phyloP scores from a whole-genome alignment of 2,329 filamentous ascomycete species.

The Esteya vermicola region DNA sequence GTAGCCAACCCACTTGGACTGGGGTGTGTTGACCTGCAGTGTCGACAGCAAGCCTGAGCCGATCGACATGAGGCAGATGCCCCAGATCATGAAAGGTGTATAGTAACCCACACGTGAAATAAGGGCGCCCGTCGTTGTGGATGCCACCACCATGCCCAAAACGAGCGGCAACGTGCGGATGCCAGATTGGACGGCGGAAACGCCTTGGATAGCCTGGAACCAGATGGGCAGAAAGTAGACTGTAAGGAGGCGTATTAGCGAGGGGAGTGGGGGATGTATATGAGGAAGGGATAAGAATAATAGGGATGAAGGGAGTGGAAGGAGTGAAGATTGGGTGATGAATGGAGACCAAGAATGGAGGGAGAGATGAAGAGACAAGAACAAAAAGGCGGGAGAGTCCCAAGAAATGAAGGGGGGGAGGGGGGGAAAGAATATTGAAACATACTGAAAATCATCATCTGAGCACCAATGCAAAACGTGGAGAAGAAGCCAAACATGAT shows the following conservation, averaged over 20 bases:
- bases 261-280: too few species aligned
- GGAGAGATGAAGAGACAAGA: not conserved
- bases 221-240: conserved; percentile 19
- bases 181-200: conserved; percentile 38
- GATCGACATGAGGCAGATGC: conserved; percentile 32
- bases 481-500: conserved; percentile 32
- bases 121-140: conserved; percentile 29
- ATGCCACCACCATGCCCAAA: conserved; percentile 38
- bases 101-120: conserved; percentile 46
- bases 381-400: too few species aligned
- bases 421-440: too few species aligned
- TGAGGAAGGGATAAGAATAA: too few species aligned
- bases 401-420: too few species aligned
- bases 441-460: not conserved
- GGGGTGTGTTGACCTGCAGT: conserved; percentile 29
- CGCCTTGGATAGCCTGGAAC: conserved; percentile 41
- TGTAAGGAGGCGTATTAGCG: too few species aligned
- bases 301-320: not conserved
- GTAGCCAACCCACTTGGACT: conserved; percentile 42
- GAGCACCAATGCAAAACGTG: conserved; percentile 20
- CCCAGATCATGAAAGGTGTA: conserved; percentile 38
- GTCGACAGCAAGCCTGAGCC: conserved; percentile 45
- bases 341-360: not conserved
- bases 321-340: not conserved
- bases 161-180: conserved; percentile 43